Percentiles rank a stretch among this genome's conserved stretches.
Evolutionary conservation across 768 basidiomycete species (phyloP).

Genomic region (Hemileccinum impolitum): DNA sequence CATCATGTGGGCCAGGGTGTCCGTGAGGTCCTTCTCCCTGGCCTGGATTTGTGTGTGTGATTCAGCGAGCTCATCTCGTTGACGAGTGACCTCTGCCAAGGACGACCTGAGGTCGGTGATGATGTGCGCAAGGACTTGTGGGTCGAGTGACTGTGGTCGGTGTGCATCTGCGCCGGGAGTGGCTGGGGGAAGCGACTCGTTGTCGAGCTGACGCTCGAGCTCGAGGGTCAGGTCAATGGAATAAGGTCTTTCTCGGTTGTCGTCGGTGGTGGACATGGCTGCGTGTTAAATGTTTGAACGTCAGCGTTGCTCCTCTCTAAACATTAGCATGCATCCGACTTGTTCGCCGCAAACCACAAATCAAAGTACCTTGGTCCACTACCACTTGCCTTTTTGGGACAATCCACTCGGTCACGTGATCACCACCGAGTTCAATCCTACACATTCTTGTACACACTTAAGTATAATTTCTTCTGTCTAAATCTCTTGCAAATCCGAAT

Average conservation of each 20-base stretch:
- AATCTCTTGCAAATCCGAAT: conserved; percentile 1
- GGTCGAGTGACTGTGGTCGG: conserved; percentile 59
- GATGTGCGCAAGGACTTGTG: conserved; percentile 72
- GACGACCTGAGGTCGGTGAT: conserved; percentile 69
- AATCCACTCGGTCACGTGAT: conserved; percentile 13
- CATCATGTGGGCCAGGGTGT: conserved; percentile 60
- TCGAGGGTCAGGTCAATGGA: conserved; percentile 81
- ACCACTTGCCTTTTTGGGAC: conserved; percentile 2
- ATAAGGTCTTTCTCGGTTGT: conserved; percentile 26
- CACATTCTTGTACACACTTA: neutral
- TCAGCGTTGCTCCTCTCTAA: no score
- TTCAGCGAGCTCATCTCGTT: conserved; percentile 64
- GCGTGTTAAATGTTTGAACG: neutral
- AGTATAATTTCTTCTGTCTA: conserved; percentile 8
- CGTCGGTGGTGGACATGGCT: conserved; percentile 32
- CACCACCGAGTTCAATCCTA: conserved; percentile 1
- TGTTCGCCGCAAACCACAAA: conserved; percentile 6
- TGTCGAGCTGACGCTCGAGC: conserved; percentile 71
- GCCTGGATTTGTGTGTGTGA: conserved; percentile 48
- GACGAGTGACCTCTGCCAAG: conserved; percentile 59
- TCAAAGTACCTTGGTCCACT: neutral
- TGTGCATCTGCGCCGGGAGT: conserved; percentile 31
- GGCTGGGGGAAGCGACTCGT: conserved; percentile 55
- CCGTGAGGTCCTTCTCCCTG: conserved; percentile 58
- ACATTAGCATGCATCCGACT: no score